Percentiles rank a stretch among this genome's conserved stretches.
Conservation (phyloP, 2,329 filamentous ascomycete species). For the Aspergillus luchuensis region DNA sequence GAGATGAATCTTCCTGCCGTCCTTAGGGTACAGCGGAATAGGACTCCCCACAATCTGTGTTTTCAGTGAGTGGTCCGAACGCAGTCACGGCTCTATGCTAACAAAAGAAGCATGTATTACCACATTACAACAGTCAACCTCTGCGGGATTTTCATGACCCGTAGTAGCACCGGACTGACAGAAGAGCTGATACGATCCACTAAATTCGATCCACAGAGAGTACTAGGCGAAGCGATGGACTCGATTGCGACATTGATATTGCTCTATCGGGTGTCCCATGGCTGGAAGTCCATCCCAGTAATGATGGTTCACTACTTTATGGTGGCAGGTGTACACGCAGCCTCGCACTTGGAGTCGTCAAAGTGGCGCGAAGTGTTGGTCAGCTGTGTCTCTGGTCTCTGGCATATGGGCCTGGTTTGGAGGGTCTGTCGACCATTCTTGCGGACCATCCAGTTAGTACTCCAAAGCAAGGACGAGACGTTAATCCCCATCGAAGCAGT, state of each 20-base stretch:
- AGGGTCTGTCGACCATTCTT: background rate
- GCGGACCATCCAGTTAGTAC: constrained; percentile 4
- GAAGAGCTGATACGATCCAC: background rate
- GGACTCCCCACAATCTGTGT: constrained; percentile 4
- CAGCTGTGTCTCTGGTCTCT: constrained; percentile 7
- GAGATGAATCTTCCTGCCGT: background rate
- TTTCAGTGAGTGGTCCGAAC: background rate
- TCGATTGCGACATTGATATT: background rate
- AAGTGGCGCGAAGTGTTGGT: constrained; percentile 9
- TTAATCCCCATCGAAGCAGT: constrained; percentile 2
- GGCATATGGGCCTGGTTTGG: constrained; percentile 7
- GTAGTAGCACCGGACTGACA: background rate
- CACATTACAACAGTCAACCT: constrained; percentile 6
- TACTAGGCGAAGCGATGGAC: constrained; percentile 1
- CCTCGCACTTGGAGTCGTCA: constrained; percentile 3
- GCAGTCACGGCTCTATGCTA: background rate
- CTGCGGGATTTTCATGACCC: background rate
- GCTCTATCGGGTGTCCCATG: constrained; percentile 4
- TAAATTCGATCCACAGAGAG: background rate
- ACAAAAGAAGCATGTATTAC: constrained; percentile 2
- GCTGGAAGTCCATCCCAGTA: constrained; percentile 1
- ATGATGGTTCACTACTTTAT: constrained; percentile 9
- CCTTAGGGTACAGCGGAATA: background rate
- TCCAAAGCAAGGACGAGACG: background rate
- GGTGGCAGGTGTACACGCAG: background rate